phyloP scores from a whole-genome alignment of 306 rosid species.

The Trichosanthes truncata region DNA sequence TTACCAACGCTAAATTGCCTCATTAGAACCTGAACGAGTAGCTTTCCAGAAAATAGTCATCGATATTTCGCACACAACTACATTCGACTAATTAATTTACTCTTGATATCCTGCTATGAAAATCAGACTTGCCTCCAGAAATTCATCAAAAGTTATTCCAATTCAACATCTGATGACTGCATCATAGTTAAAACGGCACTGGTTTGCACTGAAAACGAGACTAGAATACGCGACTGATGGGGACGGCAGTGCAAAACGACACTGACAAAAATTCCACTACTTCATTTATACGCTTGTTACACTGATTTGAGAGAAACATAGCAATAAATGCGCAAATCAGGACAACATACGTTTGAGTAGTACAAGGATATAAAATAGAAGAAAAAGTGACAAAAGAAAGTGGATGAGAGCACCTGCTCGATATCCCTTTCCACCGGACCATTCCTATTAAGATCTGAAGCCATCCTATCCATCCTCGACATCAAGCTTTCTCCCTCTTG shows the following conservation, averaged over 20 bases:
- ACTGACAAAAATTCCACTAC: not conserved
- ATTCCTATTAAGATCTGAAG: conserved; percentile 88
- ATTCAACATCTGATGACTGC: not conserved
- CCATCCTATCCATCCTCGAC: conserved; percentile 75
- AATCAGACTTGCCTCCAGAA: not conserved
- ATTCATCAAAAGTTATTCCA: not conserved
- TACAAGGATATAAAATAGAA: not conserved
- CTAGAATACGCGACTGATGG: not conserved
- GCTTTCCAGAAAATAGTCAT: not conserved
- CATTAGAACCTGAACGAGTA: not conserved
- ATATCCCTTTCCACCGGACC: conserved; percentile 86
- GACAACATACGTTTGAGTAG: not conserved
- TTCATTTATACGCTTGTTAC: not conserved
- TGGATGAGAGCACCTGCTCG: conserved; percentile 66
- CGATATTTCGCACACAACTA: not conserved
- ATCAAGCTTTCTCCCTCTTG: conserved; percentile 26
- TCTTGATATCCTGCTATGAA: not conserved
- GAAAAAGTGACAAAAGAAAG: not conserved
- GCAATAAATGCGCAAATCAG: not conserved
- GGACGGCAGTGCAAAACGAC: not conserved
- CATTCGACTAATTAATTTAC: not conserved
- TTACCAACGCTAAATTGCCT: not conserved
- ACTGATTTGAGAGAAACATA: not conserved
- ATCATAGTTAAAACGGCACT: not conserved
- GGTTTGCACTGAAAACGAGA: not conserved